Evolutionary conservation across 495 filamentous ascomycete genomes (phyloP).

Genomic region (Hypomontagnella submonticulosa): DNA sequence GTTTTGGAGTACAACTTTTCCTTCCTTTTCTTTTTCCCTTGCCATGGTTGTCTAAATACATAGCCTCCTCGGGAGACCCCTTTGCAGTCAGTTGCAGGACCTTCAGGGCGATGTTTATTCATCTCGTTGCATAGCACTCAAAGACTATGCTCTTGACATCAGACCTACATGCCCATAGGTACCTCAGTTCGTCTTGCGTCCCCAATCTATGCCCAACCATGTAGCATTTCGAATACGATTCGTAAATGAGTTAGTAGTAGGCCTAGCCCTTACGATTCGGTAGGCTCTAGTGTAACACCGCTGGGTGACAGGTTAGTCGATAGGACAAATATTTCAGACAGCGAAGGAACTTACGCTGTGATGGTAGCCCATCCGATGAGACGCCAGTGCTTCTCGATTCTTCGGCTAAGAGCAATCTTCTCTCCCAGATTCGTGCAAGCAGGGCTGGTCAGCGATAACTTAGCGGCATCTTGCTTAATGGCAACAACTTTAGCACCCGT

Average conservation of each 20-base stretch:
- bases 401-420: conserved; percentile 94
- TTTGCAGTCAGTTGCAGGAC: conserved; percentile 2
- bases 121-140: conserved; percentile 15
- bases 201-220: conserved; percentile 5
- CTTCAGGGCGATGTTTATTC: not conserved
- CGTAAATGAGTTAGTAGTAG: not conserved
- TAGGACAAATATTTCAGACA: conserved; percentile 5
- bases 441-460: conserved; percentile 66
- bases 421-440: conserved; percentile 62
- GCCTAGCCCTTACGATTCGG: conserved; percentile 27
- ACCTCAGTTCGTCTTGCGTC: conserved; percentile 3
- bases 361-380: conserved; percentile 98
- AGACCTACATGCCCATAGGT: conserved; percentile 6
- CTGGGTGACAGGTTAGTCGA: conserved; percentile 31
- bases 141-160: conserved; percentile 11
- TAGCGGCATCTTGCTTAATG: conserved; percentile 96
- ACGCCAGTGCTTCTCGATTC: conserved; percentile 99
- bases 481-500: conserved; percentile 94
- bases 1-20: conserved; percentile 3
- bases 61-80: conserved; percentile 3
- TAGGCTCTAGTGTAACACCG: conserved; percentile 58
- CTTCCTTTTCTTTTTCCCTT: conserved; percentile 5
- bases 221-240: conserved; percentile 8
- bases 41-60: conserved; percentile 20
- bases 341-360: conserved; percentile 52